Base-by-base conservation (phyloP, 2,329 filamentous ascomycete species). In the Talaromyces piceae region DNA sequence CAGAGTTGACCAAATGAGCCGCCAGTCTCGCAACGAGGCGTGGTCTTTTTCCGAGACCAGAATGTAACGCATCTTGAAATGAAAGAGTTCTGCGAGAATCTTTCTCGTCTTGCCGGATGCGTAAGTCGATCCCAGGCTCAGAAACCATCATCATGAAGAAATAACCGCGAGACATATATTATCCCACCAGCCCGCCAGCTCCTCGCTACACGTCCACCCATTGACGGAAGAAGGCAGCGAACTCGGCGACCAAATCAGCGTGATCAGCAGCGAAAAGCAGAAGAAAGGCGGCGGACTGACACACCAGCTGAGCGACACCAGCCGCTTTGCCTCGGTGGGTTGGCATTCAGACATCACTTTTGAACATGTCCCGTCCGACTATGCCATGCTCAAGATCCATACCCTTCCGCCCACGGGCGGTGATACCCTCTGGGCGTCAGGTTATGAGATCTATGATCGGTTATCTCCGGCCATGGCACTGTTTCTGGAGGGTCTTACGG, bases 271-370 rank as follows among this genome's bases (percentile, higher is more conserved):
- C 47, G 73, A 77, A 62, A 76, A 77, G 69, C 72, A 78, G 61
- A 75, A 77, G 67, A 78, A 78, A 62, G 73, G 75, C 25, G 74
- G 76, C 57, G 74, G 51, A n/a, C 51, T 53, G 11, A 53, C 51
- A 5, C 51, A 53, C 27, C 51, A 53, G 30, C 41, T 50, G 22
- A 53, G 39, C 33, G 51, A 53, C 41, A 46, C 41, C 16, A 37
- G 27, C 23, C 51, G 47, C 8, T 46, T 53, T 9, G 51, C 51
- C 5, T 49, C 45, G 25, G 50, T 45, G 2, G 47, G 33, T 4
- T 80, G 77, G 77, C 77, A 80, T 55, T 70, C 73, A 18, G 77
- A 80, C 54, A 77, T 79, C 52, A 75, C 74, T 2, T 80, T 80
- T 54, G 77, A 80, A 62, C 71, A 69, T 0, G 72, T 77, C 1